These are phyloP conservation scores for Solanum aculeatissimum DNA, from an alignment of 305 asterid species.

Conservation along the genomic window DNA sequence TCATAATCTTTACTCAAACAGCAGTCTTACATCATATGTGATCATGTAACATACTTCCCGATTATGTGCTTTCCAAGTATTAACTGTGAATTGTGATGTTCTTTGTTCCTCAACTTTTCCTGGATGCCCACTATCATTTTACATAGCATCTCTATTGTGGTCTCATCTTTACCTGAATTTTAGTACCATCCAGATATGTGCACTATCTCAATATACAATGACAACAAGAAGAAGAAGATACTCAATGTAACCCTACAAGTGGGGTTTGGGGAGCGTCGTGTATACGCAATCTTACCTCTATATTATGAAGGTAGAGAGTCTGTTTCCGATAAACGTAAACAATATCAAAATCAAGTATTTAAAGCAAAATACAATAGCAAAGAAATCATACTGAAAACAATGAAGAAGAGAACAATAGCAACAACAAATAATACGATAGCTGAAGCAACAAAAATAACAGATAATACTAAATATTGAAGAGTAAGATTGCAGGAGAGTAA, in stretches of 20 bases:
- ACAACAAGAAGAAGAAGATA: no score
- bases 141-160: background rate
- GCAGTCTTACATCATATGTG: background rate
- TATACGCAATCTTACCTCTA: background rate
- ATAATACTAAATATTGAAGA: background rate
- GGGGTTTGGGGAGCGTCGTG: no score
- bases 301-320: background rate
- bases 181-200: background rate
- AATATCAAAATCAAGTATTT: background rate
- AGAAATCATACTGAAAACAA: background rate
- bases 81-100: background rate
- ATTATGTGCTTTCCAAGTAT: background rate
- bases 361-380: background rate
- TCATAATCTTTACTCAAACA: background rate
- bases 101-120: background rate
- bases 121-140: background rate
- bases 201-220: background rate
- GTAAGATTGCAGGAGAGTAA: background rate
- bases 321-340: background rate
- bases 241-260: background rate
- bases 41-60: background rate
- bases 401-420: background rate
- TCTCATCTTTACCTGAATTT: background rate
- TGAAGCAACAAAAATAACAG: background rate
- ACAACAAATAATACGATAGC: background rate